A percentile compares a stretch with the other conserved stretches of the same genome.
Conservation (phyloP, 2,329 filamentous ascomycete species). For the Hypoxylon sp. region DNA sequence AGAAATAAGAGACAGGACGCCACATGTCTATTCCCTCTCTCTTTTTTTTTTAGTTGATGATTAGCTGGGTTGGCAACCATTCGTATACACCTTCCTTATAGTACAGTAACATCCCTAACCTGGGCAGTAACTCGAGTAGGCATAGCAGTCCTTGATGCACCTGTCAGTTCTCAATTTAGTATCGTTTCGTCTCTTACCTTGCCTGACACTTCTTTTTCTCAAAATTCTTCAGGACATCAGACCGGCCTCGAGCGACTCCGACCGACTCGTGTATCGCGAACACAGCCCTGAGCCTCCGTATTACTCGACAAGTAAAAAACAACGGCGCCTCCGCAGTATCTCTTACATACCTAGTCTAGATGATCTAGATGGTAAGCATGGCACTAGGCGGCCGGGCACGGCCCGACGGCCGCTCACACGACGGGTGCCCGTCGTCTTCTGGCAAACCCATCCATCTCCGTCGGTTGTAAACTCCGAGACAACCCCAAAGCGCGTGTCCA, state of each 20-base stretch:
- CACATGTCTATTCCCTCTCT: conserved; percentile 4
- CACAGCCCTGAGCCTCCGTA: conserved; percentile 12
- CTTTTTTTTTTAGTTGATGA: conserved; percentile 2
- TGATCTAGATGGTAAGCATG: conserved; percentile 2
- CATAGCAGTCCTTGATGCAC: neutral
- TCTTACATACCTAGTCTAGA: too few species aligned
- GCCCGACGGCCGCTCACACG: conserved; percentile 20
- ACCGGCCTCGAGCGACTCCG: neutral
- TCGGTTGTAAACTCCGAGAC: conserved; percentile 34
- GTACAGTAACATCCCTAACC: too few species aligned
- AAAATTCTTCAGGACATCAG: neutral
- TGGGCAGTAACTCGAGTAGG: too few species aligned
- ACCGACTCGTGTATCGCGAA: conserved; percentile 11
- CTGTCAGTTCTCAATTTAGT: neutral
- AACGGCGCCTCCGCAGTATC: conserved; percentile 8
- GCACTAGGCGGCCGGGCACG: conserved; percentile 12
- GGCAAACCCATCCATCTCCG: conserved; percentile 20
- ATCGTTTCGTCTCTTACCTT: neutral
- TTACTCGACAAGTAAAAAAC: conserved; percentile 2
- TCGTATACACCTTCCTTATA: too few species aligned
- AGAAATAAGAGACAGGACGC: conserved; percentile 24
- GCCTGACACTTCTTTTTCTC: too few species aligned
- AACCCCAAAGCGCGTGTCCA: conserved; percentile 32
- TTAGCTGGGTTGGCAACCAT: too few species aligned
- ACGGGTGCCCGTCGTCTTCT: conserved; percentile 11